Percentiles rank a stretch among this genome's conserved stretches.
phyloP scores from a whole-genome alignment of 2,329 filamentous ascomycete genomes.

The Calonectria fujianensis region DNA sequence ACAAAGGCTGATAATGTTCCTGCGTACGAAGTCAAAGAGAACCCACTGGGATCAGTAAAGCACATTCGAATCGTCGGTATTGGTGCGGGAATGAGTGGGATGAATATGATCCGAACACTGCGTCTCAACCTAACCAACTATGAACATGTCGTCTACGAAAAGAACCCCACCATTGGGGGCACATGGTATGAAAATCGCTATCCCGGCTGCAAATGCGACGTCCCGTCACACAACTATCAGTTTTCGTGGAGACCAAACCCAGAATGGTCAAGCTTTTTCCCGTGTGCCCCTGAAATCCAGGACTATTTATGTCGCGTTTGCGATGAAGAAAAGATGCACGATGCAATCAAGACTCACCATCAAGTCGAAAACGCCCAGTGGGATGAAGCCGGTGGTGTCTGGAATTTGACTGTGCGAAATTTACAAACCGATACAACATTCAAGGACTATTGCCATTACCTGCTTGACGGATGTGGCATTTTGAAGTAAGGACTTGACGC shows the following conservation, averaged over 20 bases:
- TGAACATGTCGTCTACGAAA: slow-evolving; percentile 38
- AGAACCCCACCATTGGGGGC: slow-evolving; percentile 37
- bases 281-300: slow-evolving; percentile 31
- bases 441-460: slow-evolving; percentile 32
- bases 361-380: slow-evolving; percentile 27
- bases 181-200: slow-evolving; percentile 43
- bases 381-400: slow-evolving; percentile 17
- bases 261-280: slow-evolving; percentile 34
- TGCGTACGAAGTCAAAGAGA: slow-evolving; percentile 1
- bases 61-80: slow-evolving; percentile 29
- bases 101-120: slow-evolving; percentile 37
- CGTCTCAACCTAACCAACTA: slow-evolving; percentile 29
- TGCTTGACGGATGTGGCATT: slow-evolving; percentile 34
- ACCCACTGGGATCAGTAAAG: slow-evolving; percentile 5
- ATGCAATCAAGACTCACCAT: slow-evolving; percentile 32
- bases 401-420: slow-evolving; percentile 28
- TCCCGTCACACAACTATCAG: slow-evolving; percentile 42
- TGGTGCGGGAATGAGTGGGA: slow-evolving; percentile 37
- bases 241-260: slow-evolving; percentile 40
- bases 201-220: slow-evolving; percentile 41
- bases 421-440: not conserved
- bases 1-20: not conserved
- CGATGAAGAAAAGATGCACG: slow-evolving; percentile 29
- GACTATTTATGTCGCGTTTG: slow-evolving; percentile 30
- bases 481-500: slow-evolving; percentile 23